Conservation (phyloP, 2,329 filamentous ascomycete species). For the Verticillium albo-atrum region DNA sequence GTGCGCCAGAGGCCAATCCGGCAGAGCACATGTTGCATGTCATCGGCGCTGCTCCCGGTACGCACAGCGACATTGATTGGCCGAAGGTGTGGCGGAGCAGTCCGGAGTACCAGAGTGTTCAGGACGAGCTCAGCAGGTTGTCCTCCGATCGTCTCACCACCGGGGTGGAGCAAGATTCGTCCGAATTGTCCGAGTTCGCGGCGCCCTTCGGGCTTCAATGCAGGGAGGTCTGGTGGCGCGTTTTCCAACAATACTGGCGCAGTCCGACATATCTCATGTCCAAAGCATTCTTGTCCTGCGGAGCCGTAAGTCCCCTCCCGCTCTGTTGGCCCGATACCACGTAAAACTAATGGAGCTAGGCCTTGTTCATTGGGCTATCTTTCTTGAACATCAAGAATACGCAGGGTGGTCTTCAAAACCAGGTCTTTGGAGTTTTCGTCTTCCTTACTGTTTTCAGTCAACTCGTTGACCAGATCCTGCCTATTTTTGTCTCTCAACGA, state of each 20-base stretch:
- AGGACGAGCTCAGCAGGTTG: constrained; percentile 23
- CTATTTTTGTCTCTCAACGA: constrained; percentile 64
- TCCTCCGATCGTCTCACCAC: constrained; percentile 14
- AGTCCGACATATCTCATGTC: constrained; percentile 71
- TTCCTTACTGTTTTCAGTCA: constrained; percentile 65
- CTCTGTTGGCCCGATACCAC: too few relatives aligned
- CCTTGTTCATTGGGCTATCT: constrained; percentile 65
- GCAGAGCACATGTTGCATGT: constrained; percentile 63
- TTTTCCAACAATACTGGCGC: constrained; percentile 76
- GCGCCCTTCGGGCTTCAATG: constrained; percentile 61
- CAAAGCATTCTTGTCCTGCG: constrained; percentile 55
- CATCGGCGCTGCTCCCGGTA: constrained; percentile 39
- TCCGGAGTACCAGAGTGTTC: constrained; percentile 23
- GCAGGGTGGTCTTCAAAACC: constrained; percentile 63
- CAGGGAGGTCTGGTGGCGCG: constrained; percentile 53
- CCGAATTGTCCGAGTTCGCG: constrained; percentile 61
- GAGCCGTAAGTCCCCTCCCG: constrained; percentile 22
- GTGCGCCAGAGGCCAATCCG: constrained; percentile 53
- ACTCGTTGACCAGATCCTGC: constrained; percentile 63
- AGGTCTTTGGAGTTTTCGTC: constrained; percentile 70
- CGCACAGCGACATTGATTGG: constrained; percentile 36
- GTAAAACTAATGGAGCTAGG: constrained; percentile 35
- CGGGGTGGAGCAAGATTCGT: constrained; percentile 30
- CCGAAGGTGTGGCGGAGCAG: constrained; percentile 29
- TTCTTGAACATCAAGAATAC: constrained; percentile 59